phyloP scores from a whole-genome alignment of 108 stramenopile genomes.

The Fistulifera solaris region DNA sequence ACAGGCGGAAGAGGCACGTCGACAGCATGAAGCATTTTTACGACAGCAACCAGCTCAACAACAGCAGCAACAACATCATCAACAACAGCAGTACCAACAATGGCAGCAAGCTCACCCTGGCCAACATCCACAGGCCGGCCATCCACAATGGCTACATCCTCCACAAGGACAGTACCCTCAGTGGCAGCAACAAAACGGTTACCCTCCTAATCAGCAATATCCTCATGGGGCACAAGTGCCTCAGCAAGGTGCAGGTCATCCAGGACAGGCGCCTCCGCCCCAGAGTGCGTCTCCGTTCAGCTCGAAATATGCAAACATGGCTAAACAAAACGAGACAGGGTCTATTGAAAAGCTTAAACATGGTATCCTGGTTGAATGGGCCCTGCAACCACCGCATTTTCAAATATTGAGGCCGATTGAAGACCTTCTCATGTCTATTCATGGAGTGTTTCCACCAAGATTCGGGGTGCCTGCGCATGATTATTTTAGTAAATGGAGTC shows the following conservation, averaged over 20 bases:
- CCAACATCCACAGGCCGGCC: slow-evolving; percentile 8
- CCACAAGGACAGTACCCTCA: slow-evolving; percentile 7
- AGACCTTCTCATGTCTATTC: slow-evolving; percentile 52
- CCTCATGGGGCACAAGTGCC: slow-evolving; percentile 10
- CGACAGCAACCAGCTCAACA: slow-evolving; percentile 35
- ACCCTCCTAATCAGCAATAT: slow-evolving; percentile 12
- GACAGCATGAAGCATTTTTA: slow-evolving; percentile 37
- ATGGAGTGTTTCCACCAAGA: slow-evolving; percentile 72
- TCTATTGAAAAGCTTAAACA: slow-evolving; percentile 58
- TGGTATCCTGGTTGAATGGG: slow-evolving; percentile 69
- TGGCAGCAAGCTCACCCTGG: slow-evolving; percentile 13
- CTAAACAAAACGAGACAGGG: slow-evolving; percentile 36
- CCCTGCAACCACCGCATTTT: slow-evolving; percentile 64
- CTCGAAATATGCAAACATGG: slow-evolving; percentile 62
- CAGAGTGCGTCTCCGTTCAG: slow-evolving; percentile 22
- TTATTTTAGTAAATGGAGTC: slow-evolving; percentile 73
- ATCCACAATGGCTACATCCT: not conserved
- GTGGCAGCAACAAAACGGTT: slow-evolving; percentile 8
- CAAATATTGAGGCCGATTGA: slow-evolving; percentile 63
- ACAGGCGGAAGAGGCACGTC: slow-evolving; percentile 24
- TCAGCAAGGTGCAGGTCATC: not conserved
- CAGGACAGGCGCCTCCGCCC: slow-evolving; percentile 12
- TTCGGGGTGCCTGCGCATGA: slow-evolving; percentile 63
- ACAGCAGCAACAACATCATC: slow-evolving; percentile 29
- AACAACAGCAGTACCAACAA: slow-evolving; percentile 16